Base-by-base conservation (phyloP, 768 basidiomycete species). In the Hypholoma fasciculare region DNA sequence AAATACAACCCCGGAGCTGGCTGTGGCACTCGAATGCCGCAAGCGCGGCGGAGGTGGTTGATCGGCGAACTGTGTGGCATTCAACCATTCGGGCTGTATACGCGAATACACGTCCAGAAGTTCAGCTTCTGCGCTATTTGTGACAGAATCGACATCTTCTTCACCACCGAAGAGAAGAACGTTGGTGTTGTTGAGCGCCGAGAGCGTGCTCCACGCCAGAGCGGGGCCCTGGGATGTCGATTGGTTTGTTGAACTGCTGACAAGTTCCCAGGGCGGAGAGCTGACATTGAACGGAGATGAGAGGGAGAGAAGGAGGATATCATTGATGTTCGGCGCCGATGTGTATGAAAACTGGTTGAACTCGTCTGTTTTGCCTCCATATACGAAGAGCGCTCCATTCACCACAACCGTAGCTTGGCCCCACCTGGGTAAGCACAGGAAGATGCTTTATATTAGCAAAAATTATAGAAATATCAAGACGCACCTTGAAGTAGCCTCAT, bases 291-390 rank as follows among this genome's bases (percentile, higher is more conserved):
- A 96, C 2, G 83, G 67, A 7, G 72, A 66, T 2, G 82, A 77
- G 14, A 94, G 81, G 43, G 89, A 77, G n/a, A 94, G 82, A 34
- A 76, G 78, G 23, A 95, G 76, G 17, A 92, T 68, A 63, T 94
- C 89, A 69, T 86, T 83, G 60, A 74, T 82, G 63, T 84, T 87
- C 56, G 88, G 89, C 23, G 92, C 92, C 17, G 86, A 82, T 34
- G 81, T 80, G 71, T 96, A 96, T 2, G 86, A 82, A 67, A 79
- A 91, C 14, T 78, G 67, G 69, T 89, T 87, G 71, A 71, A 82
- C 36, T 79, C 77, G 71, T 94, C 91, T 40, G 86, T 88, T 69
- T 92, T 86, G 49, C 94, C 94, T 38, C 94, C 94, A 58, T 90
- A 86, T 42, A 95, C 74, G 67, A 85, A 85, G 43, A 96, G 76